phyloP scores from a whole-genome alignment of 495 filamentous ascomycete genomes.

The Trichoderma parareesei region DNA sequence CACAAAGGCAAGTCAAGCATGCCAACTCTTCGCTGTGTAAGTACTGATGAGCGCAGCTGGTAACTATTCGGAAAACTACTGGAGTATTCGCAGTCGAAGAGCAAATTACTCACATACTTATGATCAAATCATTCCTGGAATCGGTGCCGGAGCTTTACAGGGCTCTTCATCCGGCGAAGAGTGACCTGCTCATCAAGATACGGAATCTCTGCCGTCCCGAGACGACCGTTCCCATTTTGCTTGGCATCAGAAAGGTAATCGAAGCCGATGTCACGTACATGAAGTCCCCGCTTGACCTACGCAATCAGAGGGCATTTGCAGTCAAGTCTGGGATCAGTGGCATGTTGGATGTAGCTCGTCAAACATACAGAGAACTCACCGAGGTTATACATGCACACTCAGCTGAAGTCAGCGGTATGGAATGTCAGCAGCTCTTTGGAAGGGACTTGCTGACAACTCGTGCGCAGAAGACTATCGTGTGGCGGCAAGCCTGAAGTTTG shows the following conservation, averaged over 20 bases:
- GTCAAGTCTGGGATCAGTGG: conserved; percentile 82
- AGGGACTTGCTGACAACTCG: background rate
- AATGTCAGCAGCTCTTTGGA: background rate
- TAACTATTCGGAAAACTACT: conserved; percentile 42
- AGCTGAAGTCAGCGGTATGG: conserved; percentile 51
- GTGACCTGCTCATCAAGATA: conserved; percentile 56
- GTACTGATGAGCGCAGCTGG: conserved; percentile 26
- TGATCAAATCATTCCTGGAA: conserved; percentile 72
- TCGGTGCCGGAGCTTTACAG: conserved; percentile 60
- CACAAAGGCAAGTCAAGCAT: conserved; percentile 40
- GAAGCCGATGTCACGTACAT: conserved; percentile 77
- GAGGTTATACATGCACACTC: conserved; percentile 67
- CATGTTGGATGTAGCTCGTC: conserved; percentile 77
- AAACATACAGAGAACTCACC: conserved; percentile 77
- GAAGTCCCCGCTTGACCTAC: conserved; percentile 71
- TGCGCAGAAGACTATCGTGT: conserved; percentile 50
- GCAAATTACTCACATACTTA: conserved; percentile 76
- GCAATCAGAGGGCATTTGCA: conserved; percentile 89
- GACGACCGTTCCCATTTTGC: conserved; percentile 49
- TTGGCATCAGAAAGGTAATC: conserved; percentile 60
- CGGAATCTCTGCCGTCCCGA: conserved; percentile 58
- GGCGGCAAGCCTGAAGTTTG: conserved; percentile 60
- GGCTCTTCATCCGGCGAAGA: conserved; percentile 56
- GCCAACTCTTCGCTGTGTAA: conserved; percentile 9
- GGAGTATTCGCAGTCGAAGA: conserved; percentile 64